Conservation (phyloP, 1,284 basidiomycete genomes). For the Ceratobasidium sp. region DNA sequence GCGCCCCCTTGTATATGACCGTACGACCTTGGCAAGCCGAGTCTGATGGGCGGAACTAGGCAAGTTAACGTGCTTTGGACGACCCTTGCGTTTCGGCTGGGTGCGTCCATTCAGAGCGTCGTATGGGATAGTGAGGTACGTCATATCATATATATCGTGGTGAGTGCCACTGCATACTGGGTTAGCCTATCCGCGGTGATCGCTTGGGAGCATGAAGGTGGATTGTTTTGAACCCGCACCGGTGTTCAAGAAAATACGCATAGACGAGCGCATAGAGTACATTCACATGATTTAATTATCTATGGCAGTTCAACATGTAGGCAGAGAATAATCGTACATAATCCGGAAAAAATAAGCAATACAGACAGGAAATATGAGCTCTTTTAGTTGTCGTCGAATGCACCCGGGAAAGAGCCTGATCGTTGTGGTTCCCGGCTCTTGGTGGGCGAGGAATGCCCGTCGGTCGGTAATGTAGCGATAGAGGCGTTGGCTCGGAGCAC, state of each 20-base stretch:
- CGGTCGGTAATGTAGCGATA: constrained; percentile 25
- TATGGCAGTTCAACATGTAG: background rate
- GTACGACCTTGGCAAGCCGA: too few species aligned
- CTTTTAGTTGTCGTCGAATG: too few species aligned
- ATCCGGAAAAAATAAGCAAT: background rate
- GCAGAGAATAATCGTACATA: constrained; percentile 11
- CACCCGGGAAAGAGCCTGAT: constrained; percentile 1
- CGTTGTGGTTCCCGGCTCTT: background rate
- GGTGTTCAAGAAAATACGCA: background rate
- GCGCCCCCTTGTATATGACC: too few species aligned
- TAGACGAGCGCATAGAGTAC: too few species aligned
- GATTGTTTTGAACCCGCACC: background rate
- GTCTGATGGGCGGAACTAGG: background rate
- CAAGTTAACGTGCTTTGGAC: background rate
- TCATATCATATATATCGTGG: background rate
- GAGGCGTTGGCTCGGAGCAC: constrained; percentile 38
- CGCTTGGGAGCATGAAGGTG: background rate
- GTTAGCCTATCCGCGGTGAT: constrained; percentile 10
- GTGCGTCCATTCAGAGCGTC: background rate
- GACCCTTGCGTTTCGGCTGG: constrained; percentile 17
- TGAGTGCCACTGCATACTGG: background rate
- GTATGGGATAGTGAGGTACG: background rate
- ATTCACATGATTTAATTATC: background rate
- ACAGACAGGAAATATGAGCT: too few species aligned
- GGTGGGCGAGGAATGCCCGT: background rate